Evolutionary conservation across 208 protist genomes (phyloP).

Genomic region (Leishmania tropica): DNA sequence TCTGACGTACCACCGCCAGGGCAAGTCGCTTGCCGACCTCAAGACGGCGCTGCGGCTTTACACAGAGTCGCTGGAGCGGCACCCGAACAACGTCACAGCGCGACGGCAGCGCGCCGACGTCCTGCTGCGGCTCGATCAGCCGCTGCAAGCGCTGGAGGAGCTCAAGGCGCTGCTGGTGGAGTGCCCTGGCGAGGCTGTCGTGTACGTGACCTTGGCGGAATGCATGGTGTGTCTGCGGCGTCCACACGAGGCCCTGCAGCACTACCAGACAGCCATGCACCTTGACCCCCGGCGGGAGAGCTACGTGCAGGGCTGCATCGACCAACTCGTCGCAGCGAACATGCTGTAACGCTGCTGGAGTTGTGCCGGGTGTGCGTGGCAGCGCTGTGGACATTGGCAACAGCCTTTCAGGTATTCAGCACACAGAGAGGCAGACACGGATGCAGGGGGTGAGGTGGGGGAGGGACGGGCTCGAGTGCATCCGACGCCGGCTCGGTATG

Average conservation of each 20-base stretch:
- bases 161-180: slow-evolving; percentile 72
- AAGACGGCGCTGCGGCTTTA: slow-evolving; percentile 77
- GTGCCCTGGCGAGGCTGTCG: slow-evolving; percentile 88
- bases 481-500: background rate
- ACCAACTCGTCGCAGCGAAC: slow-evolving; percentile 49
- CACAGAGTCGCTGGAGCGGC: slow-evolving; percentile 60
- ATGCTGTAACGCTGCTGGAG: slow-evolving; percentile 13
- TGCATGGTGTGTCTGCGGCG: slow-evolving; percentile 60
- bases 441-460: background rate
- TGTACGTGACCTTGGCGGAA: slow-evolving; percentile 91
- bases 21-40: slow-evolving; percentile 48
- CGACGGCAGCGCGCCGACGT: slow-evolving; percentile 92
- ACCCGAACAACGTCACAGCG: slow-evolving; percentile 86
- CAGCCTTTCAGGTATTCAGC: background rate
- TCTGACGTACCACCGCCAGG: slow-evolving; percentile 64
- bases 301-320: slow-evolving; percentile 72
- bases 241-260: slow-evolving; percentile 49
- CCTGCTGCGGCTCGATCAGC: slow-evolving; percentile 72
- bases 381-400: background rate
- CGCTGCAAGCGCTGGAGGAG: slow-evolving; percentile 70
- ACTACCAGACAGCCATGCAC: slow-evolving; percentile 74
- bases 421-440: background rate
- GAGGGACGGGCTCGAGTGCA: background rate
- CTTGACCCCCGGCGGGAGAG: slow-evolving; percentile 75
- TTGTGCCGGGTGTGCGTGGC: background rate